phyloP scores from a whole-genome alignment of 768 basidiomycete species.

The Suillus decipiens region DNA sequence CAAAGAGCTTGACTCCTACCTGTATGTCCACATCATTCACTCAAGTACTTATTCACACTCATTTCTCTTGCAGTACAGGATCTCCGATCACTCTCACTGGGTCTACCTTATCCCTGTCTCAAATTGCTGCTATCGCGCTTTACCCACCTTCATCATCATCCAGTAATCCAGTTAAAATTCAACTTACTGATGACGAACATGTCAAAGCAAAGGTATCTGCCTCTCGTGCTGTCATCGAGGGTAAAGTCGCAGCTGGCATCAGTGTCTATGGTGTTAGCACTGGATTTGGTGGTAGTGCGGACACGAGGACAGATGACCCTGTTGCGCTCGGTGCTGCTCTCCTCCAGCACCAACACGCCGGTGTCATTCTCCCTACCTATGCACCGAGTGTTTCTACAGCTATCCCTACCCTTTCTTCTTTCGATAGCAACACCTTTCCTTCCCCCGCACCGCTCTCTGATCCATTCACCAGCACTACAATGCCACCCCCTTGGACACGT shows the following conservation, averaged over 20 bases:
- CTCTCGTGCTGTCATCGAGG: slow-evolving; percentile 62
- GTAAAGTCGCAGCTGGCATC: slow-evolving; percentile 64
- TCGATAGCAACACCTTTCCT: neutral
- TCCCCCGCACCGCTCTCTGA: slow-evolving; percentile 64
- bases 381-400: slow-evolving; percentile 15
- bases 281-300: slow-evolving; percentile 88
- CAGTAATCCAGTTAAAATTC: slow-evolving; percentile 20
- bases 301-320: slow-evolving; percentile 78
- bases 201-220: slow-evolving; percentile 57
- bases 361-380: slow-evolving; percentile 64
- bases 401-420: neutral
- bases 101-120: slow-evolving; percentile 69
- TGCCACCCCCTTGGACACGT: slow-evolving; percentile 89
- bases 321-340: slow-evolving; percentile 76
- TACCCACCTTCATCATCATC: slow-evolving; percentile 48
- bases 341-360: slow-evolving; percentile 81
- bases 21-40: slow-evolving; percentile 39
- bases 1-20: slow-evolving; percentile 65
- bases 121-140: slow-evolving; percentile 75
- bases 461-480: slow-evolving; percentile 63
- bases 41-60: neutral
- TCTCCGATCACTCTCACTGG: slow-evolving; percentile 68
- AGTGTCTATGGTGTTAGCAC: slow-evolving; percentile 85
- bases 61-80: slow-evolving; percentile 49
- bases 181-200: slow-evolving; percentile 21